These are phyloP conservation scores for Claviceps citrina DNA, from an alignment of 2,329 filamentous ascomycete genomes.

Conservation along the genomic window DNA sequence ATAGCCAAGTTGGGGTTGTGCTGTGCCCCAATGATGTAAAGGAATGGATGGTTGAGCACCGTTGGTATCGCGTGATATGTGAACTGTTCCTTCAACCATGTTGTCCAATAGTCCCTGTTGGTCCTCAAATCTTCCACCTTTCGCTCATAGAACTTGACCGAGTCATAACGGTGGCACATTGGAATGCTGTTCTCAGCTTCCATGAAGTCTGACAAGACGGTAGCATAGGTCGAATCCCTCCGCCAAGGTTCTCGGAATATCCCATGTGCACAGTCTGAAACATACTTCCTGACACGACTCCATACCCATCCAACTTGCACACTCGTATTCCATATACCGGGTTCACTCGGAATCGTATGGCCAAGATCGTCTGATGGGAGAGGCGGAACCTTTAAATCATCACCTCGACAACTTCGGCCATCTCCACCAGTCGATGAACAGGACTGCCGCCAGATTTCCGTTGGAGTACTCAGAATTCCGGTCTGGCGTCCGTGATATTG, in stretches of 20 bases:
- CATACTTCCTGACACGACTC: slow-evolving; percentile 30
- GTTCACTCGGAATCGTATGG: slow-evolving; percentile 22
- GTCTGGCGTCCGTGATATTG: slow-evolving; percentile 33
- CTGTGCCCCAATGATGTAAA: slow-evolving; percentile 36
- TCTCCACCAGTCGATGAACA: slow-evolving; percentile 13
- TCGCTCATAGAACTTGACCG: slow-evolving; percentile 35
- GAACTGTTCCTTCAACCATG: slow-evolving; percentile 38
- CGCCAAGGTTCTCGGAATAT: slow-evolving; percentile 35
- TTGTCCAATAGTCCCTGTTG: slow-evolving; percentile 33
- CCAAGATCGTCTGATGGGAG: slow-evolving; percentile 30
- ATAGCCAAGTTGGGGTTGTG: slow-evolving; percentile 36
- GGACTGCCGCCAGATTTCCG: slow-evolving; percentile 25
- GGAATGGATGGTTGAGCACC: slow-evolving; percentile 36
- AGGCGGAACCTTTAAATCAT: slow-evolving; percentile 22
- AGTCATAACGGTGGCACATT: slow-evolving; percentile 36
- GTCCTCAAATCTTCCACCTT: slow-evolving; percentile 28
- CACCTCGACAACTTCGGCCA: slow-evolving; percentile 10
- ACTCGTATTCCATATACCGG: slow-evolving; percentile 35
- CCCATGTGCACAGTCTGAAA: slow-evolving; percentile 31
- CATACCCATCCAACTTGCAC: slow-evolving; percentile 36
- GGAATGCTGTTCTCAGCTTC: slow-evolving; percentile 33
- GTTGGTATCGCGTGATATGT: slow-evolving; percentile 36
- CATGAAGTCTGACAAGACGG: slow-evolving; percentile 34
- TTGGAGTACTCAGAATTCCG: slow-evolving; percentile 26
- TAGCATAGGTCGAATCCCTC: slow-evolving; percentile 35